Base-by-base conservation (phyloP, 208 protist species). In the Leishmania tropica region DNA sequence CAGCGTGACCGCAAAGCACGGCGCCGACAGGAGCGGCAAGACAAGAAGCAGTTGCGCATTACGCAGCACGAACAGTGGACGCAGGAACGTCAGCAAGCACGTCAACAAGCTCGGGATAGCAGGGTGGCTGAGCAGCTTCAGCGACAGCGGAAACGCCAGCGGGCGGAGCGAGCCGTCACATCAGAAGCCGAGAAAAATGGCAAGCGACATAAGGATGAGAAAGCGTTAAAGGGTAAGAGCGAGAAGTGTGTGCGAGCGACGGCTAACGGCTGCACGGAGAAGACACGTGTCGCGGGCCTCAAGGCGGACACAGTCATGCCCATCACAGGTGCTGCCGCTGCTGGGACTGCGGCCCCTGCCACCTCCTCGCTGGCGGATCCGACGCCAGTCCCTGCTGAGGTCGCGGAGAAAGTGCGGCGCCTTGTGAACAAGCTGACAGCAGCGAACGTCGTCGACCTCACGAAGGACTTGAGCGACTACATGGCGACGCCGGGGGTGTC, bases 401-500 rank as follows among this genome's bases (percentile, higher is more conserved):
- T 97, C 4, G 75, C 81, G 40, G 87, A 90, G 51, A 75, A 68
- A 51, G 87, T 86, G 54, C 88, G 90, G 17, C 90, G 92, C 37
- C 85, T 89, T 17, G 81, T 94, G 11, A 97, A 97, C 75, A 96
- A 95, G 77, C 84, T 97, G 42, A 96, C 94, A 37, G 84, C 94
- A 79, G 67, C 81, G 4, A 97, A 97, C 81, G 91, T 96, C n/a
- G 89, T 90, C 1, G 87, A 87, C 42, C 87, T 96, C 72, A 90
- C 91, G n/a, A 70, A 82, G 15, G 94, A 96, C 42, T 48, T 94
- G 19, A 89, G 87, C 35, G 83, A 87, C 76, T 92, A 90, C 45
- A 82, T 87, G 79, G 74, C 42, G 47, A 62, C 48, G n/a, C 76
- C 85, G 0, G 89, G 87, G 7, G 89, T 88, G 6, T 85, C 93